These are phyloP conservation scores for Alternaria arbusti DNA, from an alignment of 2,329 filamentous ascomycete species.

Conservation along the genomic window DNA sequence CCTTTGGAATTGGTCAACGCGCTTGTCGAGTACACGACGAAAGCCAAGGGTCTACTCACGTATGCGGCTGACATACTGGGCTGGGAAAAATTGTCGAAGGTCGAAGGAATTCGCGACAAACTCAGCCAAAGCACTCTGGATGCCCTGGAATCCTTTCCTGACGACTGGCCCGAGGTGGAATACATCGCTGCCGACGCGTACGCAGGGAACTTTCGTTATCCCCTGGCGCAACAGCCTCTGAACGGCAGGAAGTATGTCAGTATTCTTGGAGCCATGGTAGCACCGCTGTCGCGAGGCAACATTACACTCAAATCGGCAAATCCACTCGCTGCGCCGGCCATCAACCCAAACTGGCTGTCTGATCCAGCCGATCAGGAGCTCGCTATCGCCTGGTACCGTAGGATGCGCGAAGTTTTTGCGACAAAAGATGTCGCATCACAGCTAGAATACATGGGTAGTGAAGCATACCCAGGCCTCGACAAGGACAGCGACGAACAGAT, in stretches of 20 bases:
- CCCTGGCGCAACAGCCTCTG: background rate
- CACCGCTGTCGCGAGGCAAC: background rate
- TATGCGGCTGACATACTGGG: background rate
- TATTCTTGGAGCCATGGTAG: background rate
- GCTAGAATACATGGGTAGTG: background rate
- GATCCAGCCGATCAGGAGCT: background rate
- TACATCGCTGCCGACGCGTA: background rate
- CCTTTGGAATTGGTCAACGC: background rate
- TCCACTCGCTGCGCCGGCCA: background rate
- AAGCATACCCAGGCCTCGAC: background rate
- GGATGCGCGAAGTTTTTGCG: background rate
- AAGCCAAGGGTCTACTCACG: background rate
- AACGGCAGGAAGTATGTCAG: background rate
- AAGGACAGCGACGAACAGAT: background rate
- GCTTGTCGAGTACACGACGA: background rate
- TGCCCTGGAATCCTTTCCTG: background rate
- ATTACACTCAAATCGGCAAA: background rate
- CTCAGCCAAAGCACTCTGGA: background rate
- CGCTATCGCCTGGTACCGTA: background rate
- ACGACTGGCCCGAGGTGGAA: slow-evolving; percentile 6
- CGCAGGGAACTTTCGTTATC: background rate
- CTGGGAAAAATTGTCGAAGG: background rate
- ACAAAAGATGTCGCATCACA: background rate
- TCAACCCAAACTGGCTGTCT: background rate
- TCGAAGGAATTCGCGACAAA: background rate